A percentile compares a stretch with the other conserved stretches of the same genome.
phyloP scores from a whole-genome alignment of 1,284 basidiomycete genomes.

The Microbotryum saponariae region DNA sequence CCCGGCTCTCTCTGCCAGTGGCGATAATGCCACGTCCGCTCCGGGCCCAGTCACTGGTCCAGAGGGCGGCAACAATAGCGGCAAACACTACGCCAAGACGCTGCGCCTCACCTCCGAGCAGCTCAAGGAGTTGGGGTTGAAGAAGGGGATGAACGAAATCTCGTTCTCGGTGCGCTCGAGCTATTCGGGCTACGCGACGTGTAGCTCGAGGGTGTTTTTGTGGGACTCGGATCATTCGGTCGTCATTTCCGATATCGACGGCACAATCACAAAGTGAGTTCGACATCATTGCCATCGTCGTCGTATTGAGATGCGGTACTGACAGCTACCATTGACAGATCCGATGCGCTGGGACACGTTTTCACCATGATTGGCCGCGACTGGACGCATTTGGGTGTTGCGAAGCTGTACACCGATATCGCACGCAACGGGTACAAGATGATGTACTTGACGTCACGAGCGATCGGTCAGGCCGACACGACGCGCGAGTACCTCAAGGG shows the following conservation, averaged over 20 bases:
- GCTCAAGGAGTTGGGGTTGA: slow-evolving; percentile 74
- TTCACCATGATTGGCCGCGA: slow-evolving; percentile 99
- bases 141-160: slow-evolving; percentile 81
- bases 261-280: slow-evolving; percentile 91
- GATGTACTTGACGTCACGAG: slow-evolving; percentile 94
- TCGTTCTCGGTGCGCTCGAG: slow-evolving; percentile 82
- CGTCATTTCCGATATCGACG: slow-evolving; percentile 96
- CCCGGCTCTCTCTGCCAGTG: background rate
- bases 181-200: slow-evolving; percentile 75
- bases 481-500: slow-evolving; percentile 92
- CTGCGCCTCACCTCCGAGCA: slow-evolving; percentile 77
- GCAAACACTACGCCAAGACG: slow-evolving; percentile 78
- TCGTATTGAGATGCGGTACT: background rate
- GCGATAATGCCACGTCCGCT: background rate
- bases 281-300: slow-evolving; percentile 1
- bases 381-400: slow-evolving; percentile 97
- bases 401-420: slow-evolving; percentile 97
- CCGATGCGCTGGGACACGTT: slow-evolving; percentile 93
- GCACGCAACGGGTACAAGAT: slow-evolving; percentile 92
- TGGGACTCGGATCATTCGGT: slow-evolving; percentile 87
- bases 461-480: slow-evolving; percentile 96
- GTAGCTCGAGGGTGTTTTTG: slow-evolving; percentile 87
- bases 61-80: no score
- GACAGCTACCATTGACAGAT: slow-evolving; percentile 49
- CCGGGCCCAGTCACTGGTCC: no score